These are phyloP conservation scores for Sporisorium scitamineum DNA, from an alignment of 1,284 basidiomycete genomes.

Conservation along the genomic window DNA sequence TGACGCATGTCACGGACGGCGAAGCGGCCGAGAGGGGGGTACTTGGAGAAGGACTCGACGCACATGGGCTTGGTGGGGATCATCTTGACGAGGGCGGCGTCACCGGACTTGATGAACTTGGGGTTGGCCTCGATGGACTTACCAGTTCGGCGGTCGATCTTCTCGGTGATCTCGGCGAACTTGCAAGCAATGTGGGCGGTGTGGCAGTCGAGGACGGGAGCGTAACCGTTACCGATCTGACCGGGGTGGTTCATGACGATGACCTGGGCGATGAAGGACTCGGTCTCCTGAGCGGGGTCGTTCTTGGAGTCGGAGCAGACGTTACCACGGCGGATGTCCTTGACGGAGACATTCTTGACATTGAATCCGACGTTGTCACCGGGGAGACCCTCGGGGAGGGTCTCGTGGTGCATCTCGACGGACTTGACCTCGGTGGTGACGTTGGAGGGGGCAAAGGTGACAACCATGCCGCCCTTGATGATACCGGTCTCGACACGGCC, in stretches of 20 bases:
- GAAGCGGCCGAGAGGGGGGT: conserved; percentile 99
- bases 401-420: conserved; percentile 99
- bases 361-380: conserved; percentile 99
- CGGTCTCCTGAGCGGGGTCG: conserved; percentile 98
- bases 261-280: conserved; percentile 99
- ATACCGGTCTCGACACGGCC: conserved; percentile 99
- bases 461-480: conserved; percentile 98
- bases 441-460: conserved; percentile 94
- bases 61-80: conserved; percentile 97
- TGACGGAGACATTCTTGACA: conserved; percentile 97
- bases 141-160: conserved; percentile 95
- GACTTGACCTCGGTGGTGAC: conserved; percentile 99
- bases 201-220: conserved; percentile 99
- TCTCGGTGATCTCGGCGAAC: conserved; percentile 96
- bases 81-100: conserved; percentile 94
- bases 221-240: conserved; percentile 98
- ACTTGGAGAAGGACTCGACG: conserved; percentile 96
- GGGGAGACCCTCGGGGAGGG: conserved; percentile 91
- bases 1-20: conserved; percentile 74
- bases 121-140: conserved; percentile 87
- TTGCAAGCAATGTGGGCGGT: conserved; percentile 99
- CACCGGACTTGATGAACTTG: conserved; percentile 82
- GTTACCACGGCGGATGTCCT: conserved; percentile 99
- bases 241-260: conserved; percentile 99
- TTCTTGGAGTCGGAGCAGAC: conserved; percentile 99